Evolutionary conservation across 352 stramenopile species (phyloP), one percentile per base, ranked within the genome.

Genomic region (Phytophthora pinifolia): DNA sequence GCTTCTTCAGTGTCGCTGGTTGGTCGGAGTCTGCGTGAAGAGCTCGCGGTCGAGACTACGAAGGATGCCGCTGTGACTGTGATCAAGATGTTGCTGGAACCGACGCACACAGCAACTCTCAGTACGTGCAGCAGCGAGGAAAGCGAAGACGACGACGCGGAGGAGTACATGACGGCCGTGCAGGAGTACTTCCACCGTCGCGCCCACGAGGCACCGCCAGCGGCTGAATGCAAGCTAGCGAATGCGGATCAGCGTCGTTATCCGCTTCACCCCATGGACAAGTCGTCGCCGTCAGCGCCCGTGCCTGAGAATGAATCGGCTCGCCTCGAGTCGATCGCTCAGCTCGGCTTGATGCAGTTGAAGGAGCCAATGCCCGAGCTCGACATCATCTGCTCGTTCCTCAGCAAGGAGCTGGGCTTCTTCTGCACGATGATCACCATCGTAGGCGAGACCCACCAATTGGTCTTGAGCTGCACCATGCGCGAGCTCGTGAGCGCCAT

Each of bases 361-460:
- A 61, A 60, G 4, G 59, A 60, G 9, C 60, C 65, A 2, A 54
- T 72, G 65, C 65, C 36, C 1, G 77, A 88, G 55, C 59, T 86
- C 17, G 70, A 77, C 42, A 77, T 87, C 43, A 79, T 89, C 48
- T 86, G 78, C 55, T 62, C 69, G 6, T 71, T 88, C 29, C 60
- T 76, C 2, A 67, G 65, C 29, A 68, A 71, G 13, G 73, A 86
- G 36, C 37, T 88, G 5, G 65, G 64, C 2, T 82, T 78, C 52
- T 74, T 82, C 35, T 72, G 67, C 22, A 78, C 54, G 9, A 69
- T 85, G 50, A 71, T 88, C 46, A 86, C 76, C 30, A 81, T 88
- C 22, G 63, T 88, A 0, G 74, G 73, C 36, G 54, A 74, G 30
- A 66, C 70, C 15, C 65, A 76, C 41, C 66, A 79, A 9, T 68